Conservation (phyloP, 192 early-diverging fungal genomes). For the Phycomyces blakesleeanus region DNA sequence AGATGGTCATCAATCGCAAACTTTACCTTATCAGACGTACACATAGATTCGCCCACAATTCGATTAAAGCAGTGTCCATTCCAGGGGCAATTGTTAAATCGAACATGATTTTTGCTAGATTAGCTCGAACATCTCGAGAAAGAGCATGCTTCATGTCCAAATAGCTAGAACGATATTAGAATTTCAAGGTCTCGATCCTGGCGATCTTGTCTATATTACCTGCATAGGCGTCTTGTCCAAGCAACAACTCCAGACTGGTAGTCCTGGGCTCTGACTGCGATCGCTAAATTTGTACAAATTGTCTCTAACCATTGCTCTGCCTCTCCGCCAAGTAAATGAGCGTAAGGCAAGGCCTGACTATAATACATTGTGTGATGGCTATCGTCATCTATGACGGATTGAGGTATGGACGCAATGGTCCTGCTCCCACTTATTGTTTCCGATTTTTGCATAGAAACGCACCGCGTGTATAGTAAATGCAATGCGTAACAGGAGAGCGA, state of each 20-base stretch:
- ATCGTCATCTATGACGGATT: slow-evolving; percentile 34
- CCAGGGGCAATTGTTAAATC: slow-evolving; percentile 60
- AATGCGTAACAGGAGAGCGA: background rate
- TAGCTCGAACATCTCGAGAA: slow-evolving; percentile 50
- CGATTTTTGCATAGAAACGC: background rate
- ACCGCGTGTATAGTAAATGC: background rate
- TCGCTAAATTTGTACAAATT: slow-evolving; percentile 43
- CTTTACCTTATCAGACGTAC: slow-evolving; percentile 64
- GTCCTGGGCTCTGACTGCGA: slow-evolving; percentile 49
- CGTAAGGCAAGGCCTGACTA: slow-evolving; percentile 39
- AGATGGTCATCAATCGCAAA: background rate
- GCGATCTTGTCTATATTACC: slow-evolving; percentile 34
- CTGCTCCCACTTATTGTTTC: background rate
- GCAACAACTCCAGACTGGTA: slow-evolving; percentile 48
- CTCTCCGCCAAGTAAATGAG: slow-evolving; percentile 32
- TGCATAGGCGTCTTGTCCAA: slow-evolving; percentile 57
- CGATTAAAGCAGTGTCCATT: slow-evolving; percentile 66
- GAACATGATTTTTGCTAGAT: slow-evolving; percentile 58
- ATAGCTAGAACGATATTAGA: slow-evolving; percentile 42
- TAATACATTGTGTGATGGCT: slow-evolving; percentile 32
- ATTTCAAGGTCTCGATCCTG: slow-evolving; percentile 1
- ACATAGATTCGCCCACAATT: slow-evolving; percentile 54
- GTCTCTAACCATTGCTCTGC: slow-evolving; percentile 41
- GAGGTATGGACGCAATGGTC: slow-evolving; percentile 10
- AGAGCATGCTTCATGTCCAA: slow-evolving; percentile 61